A percentile compares a stretch with the other conserved stretches of the same genome.
phyloP scores from a whole-genome alignment of 1,139 yeast species.

The Yamadazyma membranifaciens region DNA sequence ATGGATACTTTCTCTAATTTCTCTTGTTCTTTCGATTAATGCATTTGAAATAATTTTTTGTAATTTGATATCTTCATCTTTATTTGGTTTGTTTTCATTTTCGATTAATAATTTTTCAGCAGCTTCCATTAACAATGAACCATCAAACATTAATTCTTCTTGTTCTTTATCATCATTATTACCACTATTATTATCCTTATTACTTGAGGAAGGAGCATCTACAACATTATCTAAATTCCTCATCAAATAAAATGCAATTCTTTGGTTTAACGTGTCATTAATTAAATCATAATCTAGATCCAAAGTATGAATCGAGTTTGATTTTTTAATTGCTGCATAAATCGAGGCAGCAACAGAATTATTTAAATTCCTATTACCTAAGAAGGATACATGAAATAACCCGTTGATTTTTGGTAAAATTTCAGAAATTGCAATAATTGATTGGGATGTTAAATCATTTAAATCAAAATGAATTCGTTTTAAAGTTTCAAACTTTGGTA shows the following conservation, averaged over 20 bases:
- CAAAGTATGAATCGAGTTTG: conserved; percentile 62
- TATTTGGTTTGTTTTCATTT: conserved; percentile 27
- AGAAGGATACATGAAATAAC: conserved; percentile 73
- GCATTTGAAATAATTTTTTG: conserved; percentile 43
- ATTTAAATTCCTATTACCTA: conserved; percentile 60
- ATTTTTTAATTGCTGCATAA: conserved; percentile 67
- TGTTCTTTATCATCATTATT: conserved; percentile 21
- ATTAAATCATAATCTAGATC: conserved; percentile 71
- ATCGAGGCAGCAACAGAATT: conserved; percentile 63
- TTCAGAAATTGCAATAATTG: conserved; percentile 66
- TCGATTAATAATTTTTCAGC: conserved; percentile 59
- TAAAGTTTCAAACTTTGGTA: conserved; percentile 66
- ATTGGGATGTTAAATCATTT: conserved; percentile 61
- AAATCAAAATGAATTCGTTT: conserved; percentile 77
- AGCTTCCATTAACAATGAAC: conserved; percentile 56
- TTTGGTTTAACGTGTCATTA: conserved; percentile 68
- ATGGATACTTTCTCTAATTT: conserved; percentile 42
- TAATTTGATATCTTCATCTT: conserved; percentile 36
- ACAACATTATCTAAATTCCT: conserved; percentile 65
- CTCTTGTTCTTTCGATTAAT: conserved; percentile 40
- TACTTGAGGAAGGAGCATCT: conserved; percentile 5
- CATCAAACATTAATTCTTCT: conserved; percentile 49
- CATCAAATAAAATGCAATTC: conserved; percentile 80
- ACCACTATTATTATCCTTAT: not conserved
- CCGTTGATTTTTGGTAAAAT: conserved; percentile 66